A percentile compares a stretch with the other conserved stretches of the same genome.
Conservation (phyloP, 2,329 filamentous ascomycete species). For the Venturia effusa region DNA sequence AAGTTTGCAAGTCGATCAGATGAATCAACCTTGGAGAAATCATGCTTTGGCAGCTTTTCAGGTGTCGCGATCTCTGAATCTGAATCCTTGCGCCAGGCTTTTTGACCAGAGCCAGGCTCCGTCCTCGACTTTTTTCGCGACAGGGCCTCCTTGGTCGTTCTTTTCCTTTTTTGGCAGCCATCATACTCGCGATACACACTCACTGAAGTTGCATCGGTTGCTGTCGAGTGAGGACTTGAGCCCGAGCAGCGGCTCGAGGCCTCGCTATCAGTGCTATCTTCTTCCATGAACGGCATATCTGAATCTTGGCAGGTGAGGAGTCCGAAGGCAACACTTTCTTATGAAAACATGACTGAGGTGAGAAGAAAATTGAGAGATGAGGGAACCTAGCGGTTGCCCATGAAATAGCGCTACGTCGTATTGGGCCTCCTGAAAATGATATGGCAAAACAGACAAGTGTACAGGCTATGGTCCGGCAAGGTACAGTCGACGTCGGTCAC, state of each 20-base stretch:
- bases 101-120: not conserved
- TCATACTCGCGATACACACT: not conserved
- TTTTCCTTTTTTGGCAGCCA: not conserved
- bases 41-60: not conserved
- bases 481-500: not conserved
- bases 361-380: not conserved
- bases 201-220: not conserved
- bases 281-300: constrained; percentile 2
- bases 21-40: not conserved
- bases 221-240: not conserved
- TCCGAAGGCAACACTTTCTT: not conserved
- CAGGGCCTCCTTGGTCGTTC: not conserved
- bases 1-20: not conserved
- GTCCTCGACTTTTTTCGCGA: not conserved
- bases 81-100: not conserved
- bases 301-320: not conserved
- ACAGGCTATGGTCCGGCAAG: not conserved
- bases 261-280: not conserved
- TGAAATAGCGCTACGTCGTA: not conserved
- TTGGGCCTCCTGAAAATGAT: not conserved
- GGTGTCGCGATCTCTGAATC: not conserved
- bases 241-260: not conserved
- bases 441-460: not conserved
- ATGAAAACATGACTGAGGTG: not conserved
- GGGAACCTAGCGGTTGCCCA: not conserved